Evolutionary conservation across 2,329 filamentous ascomycete genomes (phyloP).

Genomic region (Pezicula carpinea): DNA sequence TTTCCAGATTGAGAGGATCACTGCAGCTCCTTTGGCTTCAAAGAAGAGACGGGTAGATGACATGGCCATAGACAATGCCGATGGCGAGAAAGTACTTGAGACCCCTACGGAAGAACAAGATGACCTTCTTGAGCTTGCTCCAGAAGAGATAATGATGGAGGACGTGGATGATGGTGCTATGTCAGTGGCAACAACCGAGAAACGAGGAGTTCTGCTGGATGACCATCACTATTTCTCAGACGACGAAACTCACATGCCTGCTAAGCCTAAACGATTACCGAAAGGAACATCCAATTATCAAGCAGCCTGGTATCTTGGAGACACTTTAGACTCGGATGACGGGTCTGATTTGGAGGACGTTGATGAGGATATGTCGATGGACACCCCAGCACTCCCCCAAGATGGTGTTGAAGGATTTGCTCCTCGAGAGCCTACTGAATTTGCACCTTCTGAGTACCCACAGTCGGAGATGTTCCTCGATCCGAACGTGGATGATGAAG

Average conservation of each 20-base stretch:
- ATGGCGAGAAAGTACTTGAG: slow-evolving; percentile 57
- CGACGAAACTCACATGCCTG: slow-evolving; percentile 61
- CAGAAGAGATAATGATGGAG: slow-evolving; percentile 78
- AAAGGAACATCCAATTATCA: slow-evolving; percentile 93
- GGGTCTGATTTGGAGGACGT: slow-evolving; percentile 77
- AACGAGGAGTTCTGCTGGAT: slow-evolving; percentile 88
- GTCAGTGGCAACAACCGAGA: slow-evolving; percentile 44
- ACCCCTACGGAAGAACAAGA: slow-evolving; percentile 75
- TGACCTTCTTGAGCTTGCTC: slow-evolving; percentile 76
- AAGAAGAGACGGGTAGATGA: slow-evolving; percentile 59
- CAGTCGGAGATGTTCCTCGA: slow-evolving; percentile 87
- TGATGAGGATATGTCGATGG: slow-evolving; percentile 53
- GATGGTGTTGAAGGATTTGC: slow-evolving; percentile 74
- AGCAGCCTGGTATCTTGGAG: slow-evolving; percentile 83
- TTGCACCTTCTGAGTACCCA: slow-evolving; percentile 80
- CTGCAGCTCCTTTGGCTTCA: slow-evolving; percentile 63
- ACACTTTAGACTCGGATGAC: slow-evolving; percentile 64
- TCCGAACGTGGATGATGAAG: slow-evolving; percentile 75
- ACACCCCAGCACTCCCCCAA: slow-evolving; percentile 62
- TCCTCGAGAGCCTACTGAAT: slow-evolving; percentile 67
- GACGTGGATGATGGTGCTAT: slow-evolving; percentile 54
- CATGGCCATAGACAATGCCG: slow-evolving; percentile 63
- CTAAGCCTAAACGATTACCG: slow-evolving; percentile 69
- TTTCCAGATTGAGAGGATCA: slow-evolving; percentile 88
- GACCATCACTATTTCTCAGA: slow-evolving; percentile 98